phyloP scores from a whole-genome alignment of 2,329 filamentous ascomycete species.

The Dendryphion nanum region DNA sequence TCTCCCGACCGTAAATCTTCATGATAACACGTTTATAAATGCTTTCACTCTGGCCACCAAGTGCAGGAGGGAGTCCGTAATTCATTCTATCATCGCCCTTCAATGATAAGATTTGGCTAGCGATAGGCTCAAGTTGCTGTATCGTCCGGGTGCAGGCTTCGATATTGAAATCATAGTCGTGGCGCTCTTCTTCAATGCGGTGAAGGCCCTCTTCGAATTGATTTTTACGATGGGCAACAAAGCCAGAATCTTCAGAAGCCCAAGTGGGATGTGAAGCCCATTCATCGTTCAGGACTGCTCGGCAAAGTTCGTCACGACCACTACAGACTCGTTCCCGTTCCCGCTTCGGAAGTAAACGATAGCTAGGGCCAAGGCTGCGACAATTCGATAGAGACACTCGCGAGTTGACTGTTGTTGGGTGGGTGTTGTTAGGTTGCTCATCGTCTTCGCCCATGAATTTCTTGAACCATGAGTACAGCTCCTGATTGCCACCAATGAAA shows the following conservation, averaged over 20 bases:
- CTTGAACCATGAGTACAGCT: slow-evolving; percentile 88
- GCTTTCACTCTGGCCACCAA: slow-evolving; percentile 90
- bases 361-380: slow-evolving; percentile 91
- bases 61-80: slow-evolving; percentile 77
- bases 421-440: slow-evolving; percentile 40
- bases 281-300: slow-evolving; percentile 90
- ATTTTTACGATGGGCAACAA: slow-evolving; percentile 97
- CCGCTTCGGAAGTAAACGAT: slow-evolving; percentile 85
- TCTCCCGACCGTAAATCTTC: slow-evolving; percentile 89
- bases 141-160: slow-evolving; percentile 94
- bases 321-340: slow-evolving; percentile 91
- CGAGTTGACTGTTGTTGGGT: slow-evolving; percentile 69
- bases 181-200: slow-evolving; percentile 94
- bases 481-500: slow-evolving; percentile 85
- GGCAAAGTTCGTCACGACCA: slow-evolving; percentile 91
- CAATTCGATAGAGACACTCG: slow-evolving; percentile 94
- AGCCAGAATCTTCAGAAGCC: slow-evolving; percentile 97
- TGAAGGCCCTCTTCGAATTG: slow-evolving; percentile 91
- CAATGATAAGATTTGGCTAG: slow-evolving; percentile 84
- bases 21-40: slow-evolving; percentile 97
- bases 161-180: slow-evolving; percentile 98
- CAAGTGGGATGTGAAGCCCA: slow-evolving; percentile 99
- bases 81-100: slow-evolving; percentile 65
- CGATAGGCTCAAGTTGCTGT: slow-evolving; percentile 90
- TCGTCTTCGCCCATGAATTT: slow-evolving; percentile 76